These are phyloP conservation scores for Porphyrellus sp. DNA, from an alignment of 1,284 basidiomycete genomes.

Conservation along the genomic window DNA sequence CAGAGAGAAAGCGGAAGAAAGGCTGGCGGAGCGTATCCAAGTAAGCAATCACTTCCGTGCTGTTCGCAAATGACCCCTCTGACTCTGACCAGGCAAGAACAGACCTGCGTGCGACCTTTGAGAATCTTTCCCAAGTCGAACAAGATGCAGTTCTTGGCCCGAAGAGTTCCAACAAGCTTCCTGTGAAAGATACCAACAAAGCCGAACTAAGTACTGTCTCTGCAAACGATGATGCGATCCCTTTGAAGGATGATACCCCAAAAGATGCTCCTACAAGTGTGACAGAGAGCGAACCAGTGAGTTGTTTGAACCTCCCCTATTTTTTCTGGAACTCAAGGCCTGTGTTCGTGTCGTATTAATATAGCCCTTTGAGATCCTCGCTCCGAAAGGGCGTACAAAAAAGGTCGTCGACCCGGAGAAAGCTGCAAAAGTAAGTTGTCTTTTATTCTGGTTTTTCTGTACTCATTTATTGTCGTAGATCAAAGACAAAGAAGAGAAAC, in stretches of 20 bases:
- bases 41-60: constrained; percentile 38
- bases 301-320: constrained; percentile 1
- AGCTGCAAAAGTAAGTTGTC: constrained; percentile 49
- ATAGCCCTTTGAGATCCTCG: constrained; percentile 23
- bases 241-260: constrained; percentile 8
- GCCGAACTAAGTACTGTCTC: constrained; percentile 18
- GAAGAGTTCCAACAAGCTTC: constrained; percentile 44
- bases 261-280: constrained; percentile 32
- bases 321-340: neutral
- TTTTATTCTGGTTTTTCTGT: neutral
- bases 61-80: constrained; percentile 1
- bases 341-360: neutral
- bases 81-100: constrained; percentile 51
- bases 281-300: constrained; percentile 37
- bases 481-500: constrained; percentile 64
- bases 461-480: constrained; percentile 42
- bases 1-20: constrained; percentile 60
- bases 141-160: constrained; percentile 51
- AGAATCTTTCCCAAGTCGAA: constrained; percentile 54
- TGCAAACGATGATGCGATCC: neutral
- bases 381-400: constrained; percentile 41
- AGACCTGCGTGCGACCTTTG: constrained; percentile 52
- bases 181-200: constrained; percentile 40
- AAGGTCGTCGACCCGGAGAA: constrained; percentile 58
- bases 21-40: constrained; percentile 64